Percentiles rank a stretch among this genome's conserved stretches.
Conservation (phyloP, 164 flowering plant species). For the Warburgia ugandensis region DNA sequence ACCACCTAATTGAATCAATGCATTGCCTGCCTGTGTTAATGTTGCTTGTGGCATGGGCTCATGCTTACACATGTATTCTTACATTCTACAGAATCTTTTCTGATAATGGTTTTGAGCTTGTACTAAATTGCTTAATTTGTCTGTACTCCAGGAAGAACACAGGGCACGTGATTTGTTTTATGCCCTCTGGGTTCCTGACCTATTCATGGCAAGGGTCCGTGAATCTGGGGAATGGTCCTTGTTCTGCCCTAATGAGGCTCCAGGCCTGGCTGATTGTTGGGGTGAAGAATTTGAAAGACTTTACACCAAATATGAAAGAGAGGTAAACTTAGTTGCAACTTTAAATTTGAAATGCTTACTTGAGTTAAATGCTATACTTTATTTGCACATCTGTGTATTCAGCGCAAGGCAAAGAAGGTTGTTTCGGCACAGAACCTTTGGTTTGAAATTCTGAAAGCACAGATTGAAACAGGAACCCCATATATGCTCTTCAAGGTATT, state of each 20-base stretch:
- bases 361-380: no score
- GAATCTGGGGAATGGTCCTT: constrained; percentile 76
- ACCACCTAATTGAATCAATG: no score
- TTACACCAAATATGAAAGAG: constrained; percentile 71
- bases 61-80: no score
- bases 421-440: constrained; percentile 87
- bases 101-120: no score
- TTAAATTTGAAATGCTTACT: no score
- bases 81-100: no score
- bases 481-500: constrained; percentile 95
- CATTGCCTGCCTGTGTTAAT: no score
- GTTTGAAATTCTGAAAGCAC: constrained; percentile 87
- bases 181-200: constrained; percentile 98
- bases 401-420: constrained; percentile 97
- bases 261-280: constrained; percentile 99
- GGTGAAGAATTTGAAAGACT: constrained; percentile 82
- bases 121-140: constrained; percentile 5
- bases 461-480: constrained; percentile 97
- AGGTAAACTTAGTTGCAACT: constrained; percentile 37
- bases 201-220: constrained; percentile 86
- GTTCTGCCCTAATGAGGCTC: constrained; percentile 95
- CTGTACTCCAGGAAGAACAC: constrained; percentile 98
- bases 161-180: constrained; percentile 93
- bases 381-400: constrained; percentile 1
- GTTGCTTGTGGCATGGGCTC: no score